phyloP scores from a whole-genome alignment of 352 stramenopile genomes.

The Lagenidium giganteum region DNA sequence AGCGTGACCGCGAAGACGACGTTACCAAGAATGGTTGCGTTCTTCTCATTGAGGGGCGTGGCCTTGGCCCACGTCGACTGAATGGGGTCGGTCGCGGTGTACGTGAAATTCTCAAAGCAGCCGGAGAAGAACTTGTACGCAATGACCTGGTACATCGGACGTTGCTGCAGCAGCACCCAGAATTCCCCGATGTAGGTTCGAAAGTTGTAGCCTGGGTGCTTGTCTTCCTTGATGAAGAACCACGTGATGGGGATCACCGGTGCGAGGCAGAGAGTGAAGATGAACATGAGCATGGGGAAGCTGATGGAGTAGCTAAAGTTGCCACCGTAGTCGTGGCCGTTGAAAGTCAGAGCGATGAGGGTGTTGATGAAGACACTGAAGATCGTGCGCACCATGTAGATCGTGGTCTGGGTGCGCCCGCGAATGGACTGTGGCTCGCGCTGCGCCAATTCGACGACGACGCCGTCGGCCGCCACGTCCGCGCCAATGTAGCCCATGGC shows the following conservation, averaged over 20 bases:
- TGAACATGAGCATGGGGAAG: constrained; percentile 40
- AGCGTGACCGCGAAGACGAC: constrained; percentile 29
- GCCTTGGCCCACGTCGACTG: constrained; percentile 27
- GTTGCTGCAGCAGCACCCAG: constrained; percentile 11
- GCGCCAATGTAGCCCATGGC: constrained; percentile 42
- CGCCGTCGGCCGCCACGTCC: constrained; percentile 41
- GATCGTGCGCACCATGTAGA: constrained; percentile 41
- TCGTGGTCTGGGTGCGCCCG: constrained; percentile 39
- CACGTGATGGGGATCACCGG: constrained; percentile 13
- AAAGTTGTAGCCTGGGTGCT: constrained; percentile 5
- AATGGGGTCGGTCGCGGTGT: constrained; percentile 24
- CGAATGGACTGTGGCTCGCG: constrained; percentile 40
- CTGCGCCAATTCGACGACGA: constrained; percentile 52
- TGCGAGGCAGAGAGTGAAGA: constrained; percentile 23
- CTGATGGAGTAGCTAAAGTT: constrained; percentile 41
- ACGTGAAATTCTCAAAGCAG: constrained; percentile 34
- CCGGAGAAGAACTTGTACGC: constrained; percentile 24
- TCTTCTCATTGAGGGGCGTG: constrained; percentile 33
- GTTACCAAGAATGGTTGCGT: constrained; percentile 29
- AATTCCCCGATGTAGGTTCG: constrained; percentile 12
- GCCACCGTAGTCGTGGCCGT: constrained; percentile 41
- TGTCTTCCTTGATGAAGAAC: constrained; percentile 19
- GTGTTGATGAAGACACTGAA: constrained; percentile 31
- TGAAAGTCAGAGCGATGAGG: constrained; percentile 42
- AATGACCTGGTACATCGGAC: constrained; percentile 34